These are phyloP conservation scores for Trichophyton schoenleinii DNA, from an alignment of 2,329 filamentous ascomycete species.

Conservation along the genomic window DNA sequence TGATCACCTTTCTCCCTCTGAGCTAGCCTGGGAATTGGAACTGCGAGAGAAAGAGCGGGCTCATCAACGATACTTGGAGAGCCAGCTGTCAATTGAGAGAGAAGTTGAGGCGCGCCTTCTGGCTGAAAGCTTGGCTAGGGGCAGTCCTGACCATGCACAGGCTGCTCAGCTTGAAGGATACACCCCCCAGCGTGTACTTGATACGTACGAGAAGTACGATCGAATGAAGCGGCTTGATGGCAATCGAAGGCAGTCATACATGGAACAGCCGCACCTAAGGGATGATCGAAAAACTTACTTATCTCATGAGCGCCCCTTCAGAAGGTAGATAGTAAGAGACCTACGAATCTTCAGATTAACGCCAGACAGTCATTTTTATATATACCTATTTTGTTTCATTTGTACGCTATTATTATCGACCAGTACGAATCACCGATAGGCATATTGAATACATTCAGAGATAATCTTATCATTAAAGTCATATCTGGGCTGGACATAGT, in stretches of 20 bases:
- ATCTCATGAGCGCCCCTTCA: background rate
- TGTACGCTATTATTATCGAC: background rate
- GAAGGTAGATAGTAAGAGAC: background rate
- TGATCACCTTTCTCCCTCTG: background rate
- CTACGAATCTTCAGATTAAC: background rate
- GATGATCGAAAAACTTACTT: background rate
- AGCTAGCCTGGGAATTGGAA: slow-evolving; percentile 6
- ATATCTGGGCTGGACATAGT: background rate
- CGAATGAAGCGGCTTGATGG: slow-evolving; percentile 7
- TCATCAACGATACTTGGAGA: slow-evolving; percentile 7
- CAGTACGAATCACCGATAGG: background rate
- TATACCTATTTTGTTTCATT: background rate
- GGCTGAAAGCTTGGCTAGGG: slow-evolving; percentile 6
- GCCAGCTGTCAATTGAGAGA: slow-evolving; percentile 4
- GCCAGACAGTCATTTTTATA: too few species aligned
- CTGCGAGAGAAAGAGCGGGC: slow-evolving; percentile 8
- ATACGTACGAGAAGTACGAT: slow-evolving; percentile 9
- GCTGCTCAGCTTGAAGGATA: background rate
- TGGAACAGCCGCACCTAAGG: background rate
- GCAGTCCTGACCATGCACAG: background rate
- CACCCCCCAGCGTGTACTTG: background rate
- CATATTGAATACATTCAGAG: background rate
- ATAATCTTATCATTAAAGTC: background rate
- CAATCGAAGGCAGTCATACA: slow-evolving; percentile 1
- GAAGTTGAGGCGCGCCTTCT: slow-evolving; percentile 7